Evolutionary conservation across 2,329 filamentous ascomycete species (phyloP).

Genomic region (Raffaelea ambrosiae): DNA sequence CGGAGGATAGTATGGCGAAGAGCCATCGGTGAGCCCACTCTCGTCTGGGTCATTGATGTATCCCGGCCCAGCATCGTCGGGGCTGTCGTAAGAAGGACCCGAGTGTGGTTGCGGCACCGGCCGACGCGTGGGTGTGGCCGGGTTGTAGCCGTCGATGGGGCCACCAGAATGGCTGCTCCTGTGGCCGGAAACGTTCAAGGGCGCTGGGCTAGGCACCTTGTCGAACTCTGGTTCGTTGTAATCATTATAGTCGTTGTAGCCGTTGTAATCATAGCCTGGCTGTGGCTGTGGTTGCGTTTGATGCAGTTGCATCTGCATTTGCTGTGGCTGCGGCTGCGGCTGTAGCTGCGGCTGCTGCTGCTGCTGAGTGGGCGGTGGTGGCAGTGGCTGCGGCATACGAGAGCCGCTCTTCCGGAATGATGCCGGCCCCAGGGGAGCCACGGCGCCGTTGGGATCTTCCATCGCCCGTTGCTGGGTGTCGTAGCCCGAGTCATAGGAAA

Average conservation of each 20-base stretch:
- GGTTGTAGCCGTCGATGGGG: slow-evolving; percentile 20
- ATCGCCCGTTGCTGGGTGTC: slow-evolving; percentile 47
- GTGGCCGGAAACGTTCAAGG: slow-evolving; percentile 31
- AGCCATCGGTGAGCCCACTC: slow-evolving; percentile 16
- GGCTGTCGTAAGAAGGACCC: slow-evolving; percentile 16
- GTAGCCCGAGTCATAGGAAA: slow-evolving; percentile 41
- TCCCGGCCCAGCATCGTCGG: slow-evolving; percentile 22
- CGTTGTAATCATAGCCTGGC: slow-evolving; percentile 1
- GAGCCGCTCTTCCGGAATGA: slow-evolving; percentile 18
- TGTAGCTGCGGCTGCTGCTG: neutral
- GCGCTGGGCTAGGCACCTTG: slow-evolving; percentile 31
- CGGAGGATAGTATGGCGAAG: slow-evolving; percentile 30
- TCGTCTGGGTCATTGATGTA: slow-evolving; percentile 28
- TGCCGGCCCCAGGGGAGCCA: slow-evolving; percentile 17
- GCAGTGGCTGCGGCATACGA: slow-evolving; percentile 13
- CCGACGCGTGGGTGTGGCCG: slow-evolving; percentile 8
- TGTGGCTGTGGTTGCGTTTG: neutral
- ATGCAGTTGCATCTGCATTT: neutral
- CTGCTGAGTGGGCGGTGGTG: neutral
- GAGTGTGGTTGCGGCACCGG: slow-evolving; percentile 1
- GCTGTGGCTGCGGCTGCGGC: slow-evolving; percentile 4
- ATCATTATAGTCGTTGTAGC: slow-evolving; percentile 3
- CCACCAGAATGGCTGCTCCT: slow-evolving; percentile 19
- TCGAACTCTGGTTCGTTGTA: slow-evolving; percentile 28
- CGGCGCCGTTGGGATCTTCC: slow-evolving; percentile 54